A percentile compares a stretch with the other conserved stretches of the same genome.
These are phyloP conservation scores for Dioscorea alata DNA, from an alignment of 106 monocot genomes.

Conservation along the genomic window DNA sequence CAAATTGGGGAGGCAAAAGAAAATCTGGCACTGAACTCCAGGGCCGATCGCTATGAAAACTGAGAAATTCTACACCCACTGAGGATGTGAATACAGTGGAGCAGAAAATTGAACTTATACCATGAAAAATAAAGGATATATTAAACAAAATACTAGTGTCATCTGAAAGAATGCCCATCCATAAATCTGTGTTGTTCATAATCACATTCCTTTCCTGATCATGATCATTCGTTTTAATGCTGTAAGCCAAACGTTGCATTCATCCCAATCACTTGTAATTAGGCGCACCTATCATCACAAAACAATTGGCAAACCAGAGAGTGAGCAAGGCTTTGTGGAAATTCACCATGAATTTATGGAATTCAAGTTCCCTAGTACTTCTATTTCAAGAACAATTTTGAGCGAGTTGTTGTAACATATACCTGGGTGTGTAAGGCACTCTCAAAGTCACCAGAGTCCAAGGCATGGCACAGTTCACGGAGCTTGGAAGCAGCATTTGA, in stretches of 20 bases:
- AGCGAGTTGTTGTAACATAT: not conserved
- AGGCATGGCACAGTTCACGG: slow-evolving; percentile 63
- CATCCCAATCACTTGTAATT: slow-evolving; percentile 96
- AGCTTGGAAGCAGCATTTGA: slow-evolving; percentile 83
- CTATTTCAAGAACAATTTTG: not conserved
- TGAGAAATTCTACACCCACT: too few species aligned
- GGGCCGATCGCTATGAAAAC: too few species aligned
- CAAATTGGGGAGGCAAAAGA: too few species aligned
- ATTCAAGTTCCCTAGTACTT: not conserved
- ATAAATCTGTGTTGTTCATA: too few species aligned
- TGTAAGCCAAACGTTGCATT: slow-evolving; percentile 96
- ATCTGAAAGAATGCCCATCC: too few species aligned
- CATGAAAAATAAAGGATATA: too few species aligned
- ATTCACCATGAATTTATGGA: too few species aligned
- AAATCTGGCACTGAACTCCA: too few species aligned
- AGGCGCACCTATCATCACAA: slow-evolving; percentile 48
- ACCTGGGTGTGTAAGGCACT: slow-evolving; percentile 90
- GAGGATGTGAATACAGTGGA: too few species aligned
- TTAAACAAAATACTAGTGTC: too few species aligned
- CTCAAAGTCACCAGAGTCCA: slow-evolving; percentile 69
- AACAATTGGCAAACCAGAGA: not conserved
- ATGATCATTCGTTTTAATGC: slow-evolving; percentile 96
- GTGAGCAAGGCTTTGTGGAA: too few species aligned
- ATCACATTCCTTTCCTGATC: slow-evolving; percentile 33
- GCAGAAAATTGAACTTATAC: too few species aligned